Conservation (phyloP, 257 asterid genomes). For the Solanum acaule region DNA sequence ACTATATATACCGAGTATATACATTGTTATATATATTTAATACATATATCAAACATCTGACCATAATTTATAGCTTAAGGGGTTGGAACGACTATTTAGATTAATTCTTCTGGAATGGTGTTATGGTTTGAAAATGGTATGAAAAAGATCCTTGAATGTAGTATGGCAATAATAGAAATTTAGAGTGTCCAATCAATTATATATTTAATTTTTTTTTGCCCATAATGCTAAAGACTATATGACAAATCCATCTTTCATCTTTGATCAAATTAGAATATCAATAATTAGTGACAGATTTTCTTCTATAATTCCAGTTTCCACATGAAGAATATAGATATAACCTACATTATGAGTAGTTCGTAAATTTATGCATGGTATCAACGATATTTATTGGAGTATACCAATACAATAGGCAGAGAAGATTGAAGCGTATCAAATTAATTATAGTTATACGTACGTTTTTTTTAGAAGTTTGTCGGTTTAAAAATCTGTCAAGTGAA, state of each 20-base stretch:
- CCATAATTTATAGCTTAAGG: background rate
- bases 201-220: background rate
- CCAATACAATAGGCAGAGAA: background rate
- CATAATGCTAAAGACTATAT: background rate
- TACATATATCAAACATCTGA: background rate
- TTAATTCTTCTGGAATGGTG: background rate
- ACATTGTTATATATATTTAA: background rate
- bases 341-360: background rate
- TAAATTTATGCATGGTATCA: background rate
- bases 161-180: background rate
- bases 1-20: background rate
- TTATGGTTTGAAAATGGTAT: background rate
- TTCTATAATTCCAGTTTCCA: background rate
- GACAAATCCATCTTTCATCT: background rate
- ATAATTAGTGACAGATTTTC: background rate
- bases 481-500: rapidly evolving
- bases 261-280: background rate
- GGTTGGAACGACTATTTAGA: background rate
- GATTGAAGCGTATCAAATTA: background rate
- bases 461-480: no score
- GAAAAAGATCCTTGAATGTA: background rate
- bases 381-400: background rate
- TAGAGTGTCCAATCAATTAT: background rate
- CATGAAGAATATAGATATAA: background rate
- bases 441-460: background rate